Base-by-base conservation (phyloP, 345 rosid species). In the Populus deltoides region DNA sequence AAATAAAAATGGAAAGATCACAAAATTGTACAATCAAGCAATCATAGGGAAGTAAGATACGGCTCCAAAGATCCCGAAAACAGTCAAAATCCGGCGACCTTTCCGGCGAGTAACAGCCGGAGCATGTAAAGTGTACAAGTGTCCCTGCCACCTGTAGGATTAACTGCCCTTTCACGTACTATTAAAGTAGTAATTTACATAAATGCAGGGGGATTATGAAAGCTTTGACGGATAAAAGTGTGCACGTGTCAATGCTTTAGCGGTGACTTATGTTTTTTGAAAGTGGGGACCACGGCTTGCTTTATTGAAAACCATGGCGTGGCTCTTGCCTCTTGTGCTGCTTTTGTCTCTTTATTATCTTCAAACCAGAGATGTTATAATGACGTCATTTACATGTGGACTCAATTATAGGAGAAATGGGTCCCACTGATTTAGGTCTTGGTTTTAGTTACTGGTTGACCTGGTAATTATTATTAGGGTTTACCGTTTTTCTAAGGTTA, bases 271-370 rank as follows among this genome's bases (percentile, higher is more conserved):
- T 0, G 3, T 17, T 4, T 3, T 17, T 4, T 3, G 4, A 16
- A 8, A 35, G 45, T 17, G 47, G 82, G 84, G 84, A 55, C 83
- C 79, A 41, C 71, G 31, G 66, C 27, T 62, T 22, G 27, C 80
- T 83, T 84, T 82, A 73, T 81, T 79, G 80, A 80, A 77, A 81
- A 71, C 24, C 71, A 70, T 73, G 83, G 84, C 89, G 81, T 51
- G 89, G 69, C 66, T 83, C 89, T 55, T 81, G 89, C 78, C 66
- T 83, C 89, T 55, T 81, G 89, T 80, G 89, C 68, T 63, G 24
- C 66, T 65, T 63, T 71, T 18, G 59, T 61, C 69, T 12, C 79
- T 78, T 78, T 78, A n/a, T 68, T 61, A 47, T 72, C 67, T 25
- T 18, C 80, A 81, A 78, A 83, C 62, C 71, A 57, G 16, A 53